These are phyloP conservation scores for Nakazawaea peltata DNA, from an alignment of 805 yeast genomes.

Conservation along the genomic window DNA sequence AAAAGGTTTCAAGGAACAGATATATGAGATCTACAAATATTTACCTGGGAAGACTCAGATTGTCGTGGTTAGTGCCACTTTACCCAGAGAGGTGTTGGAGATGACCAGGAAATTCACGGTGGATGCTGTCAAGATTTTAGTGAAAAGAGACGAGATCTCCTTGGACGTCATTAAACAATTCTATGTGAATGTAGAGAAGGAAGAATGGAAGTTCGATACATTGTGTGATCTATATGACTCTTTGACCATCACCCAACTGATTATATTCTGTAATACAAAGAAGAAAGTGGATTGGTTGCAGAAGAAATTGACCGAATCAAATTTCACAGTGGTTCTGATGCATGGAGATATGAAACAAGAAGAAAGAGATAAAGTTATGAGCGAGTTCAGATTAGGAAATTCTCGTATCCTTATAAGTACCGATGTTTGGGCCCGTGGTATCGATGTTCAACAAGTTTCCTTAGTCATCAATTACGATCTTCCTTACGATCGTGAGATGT, in stretches of 20 bases:
- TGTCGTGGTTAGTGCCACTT: conserved; percentile 89
- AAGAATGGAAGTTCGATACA: conserved; percentile 92
- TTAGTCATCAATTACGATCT: conserved; percentile 91
- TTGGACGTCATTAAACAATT: conserved; percentile 94
- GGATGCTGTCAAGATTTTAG: conserved; percentile 89
- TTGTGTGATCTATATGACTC: conserved; percentile 93
- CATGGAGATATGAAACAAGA: conserved; percentile 94
- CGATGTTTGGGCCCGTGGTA: conserved; percentile 96
- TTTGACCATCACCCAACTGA: conserved; percentile 93
- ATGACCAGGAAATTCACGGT: conserved; percentile 91
- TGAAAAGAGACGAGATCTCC: conserved; percentile 91
- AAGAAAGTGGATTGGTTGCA: conserved; percentile 88
- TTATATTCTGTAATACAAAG: conserved; percentile 94
- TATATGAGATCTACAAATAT: conserved; percentile 84
- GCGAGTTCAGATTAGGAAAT: conserved; percentile 90
- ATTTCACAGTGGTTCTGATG: conserved; percentile 90
- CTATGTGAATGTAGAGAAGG: conserved; percentile 84
- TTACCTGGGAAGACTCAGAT: conserved; percentile 89
- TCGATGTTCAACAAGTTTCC: conserved; percentile 96
- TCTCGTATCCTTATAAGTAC: conserved; percentile 90
- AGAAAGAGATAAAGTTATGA: conserved; percentile 92
- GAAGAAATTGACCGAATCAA: conserved; percentile 60
- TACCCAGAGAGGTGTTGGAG: conserved; percentile 87
- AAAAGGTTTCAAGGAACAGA: conserved; percentile 91
- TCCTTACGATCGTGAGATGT: conserved; percentile 86